Percentiles rank a stretch among this genome's conserved stretches.
Evolutionary conservation across 2,329 filamentous ascomycete species (phyloP).

Genomic region (Ceratocystis variospora): DNA sequence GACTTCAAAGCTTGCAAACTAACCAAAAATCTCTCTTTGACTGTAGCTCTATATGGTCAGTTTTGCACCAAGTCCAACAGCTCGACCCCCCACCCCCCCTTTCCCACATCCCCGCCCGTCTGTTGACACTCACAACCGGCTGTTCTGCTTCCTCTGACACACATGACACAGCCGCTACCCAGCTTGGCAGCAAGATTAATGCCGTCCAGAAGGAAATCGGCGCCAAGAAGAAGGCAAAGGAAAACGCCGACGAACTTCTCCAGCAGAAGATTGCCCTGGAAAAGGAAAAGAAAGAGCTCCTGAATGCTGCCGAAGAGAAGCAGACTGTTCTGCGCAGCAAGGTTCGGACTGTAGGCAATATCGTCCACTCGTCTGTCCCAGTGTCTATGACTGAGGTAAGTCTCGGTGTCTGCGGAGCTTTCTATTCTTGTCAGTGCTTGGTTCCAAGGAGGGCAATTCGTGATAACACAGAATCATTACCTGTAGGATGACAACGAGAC

Average conservation of each 20-base stretch:
- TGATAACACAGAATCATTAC: background rate
- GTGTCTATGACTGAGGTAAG: slow-evolving; percentile 64
- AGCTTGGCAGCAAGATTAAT: slow-evolving; percentile 77
- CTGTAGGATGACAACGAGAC: slow-evolving; percentile 62
- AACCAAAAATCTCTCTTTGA: slow-evolving; percentile 1
- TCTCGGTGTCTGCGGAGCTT: slow-evolving; percentile 24
- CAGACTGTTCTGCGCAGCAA: slow-evolving; percentile 60
- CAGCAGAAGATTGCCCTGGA: slow-evolving; percentile 64
- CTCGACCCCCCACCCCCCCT: background rate
- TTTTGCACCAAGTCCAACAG: slow-evolving; percentile 1
- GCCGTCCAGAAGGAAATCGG: slow-evolving; percentile 80
- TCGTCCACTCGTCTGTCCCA: slow-evolving; percentile 74
- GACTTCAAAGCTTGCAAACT: background rate
- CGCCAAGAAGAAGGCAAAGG: slow-evolving; percentile 86
- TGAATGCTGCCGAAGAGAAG: slow-evolving; percentile 63
- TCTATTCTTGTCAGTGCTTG: too few species aligned
- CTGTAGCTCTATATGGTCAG: slow-evolving; percentile 18
- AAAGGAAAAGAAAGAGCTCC: slow-evolving; percentile 66
- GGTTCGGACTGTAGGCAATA: slow-evolving; percentile 58
- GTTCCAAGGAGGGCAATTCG: too few species aligned
- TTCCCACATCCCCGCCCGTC: background rate
- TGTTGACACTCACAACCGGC: background rate
- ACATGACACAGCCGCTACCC: slow-evolving; percentile 41
- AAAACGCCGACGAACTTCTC: slow-evolving; percentile 69
- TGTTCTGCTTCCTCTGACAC: background rate